Evolutionary conservation across 768 basidiomycete species (phyloP).

Genomic region (Daedaleopsis sinensis): DNA sequence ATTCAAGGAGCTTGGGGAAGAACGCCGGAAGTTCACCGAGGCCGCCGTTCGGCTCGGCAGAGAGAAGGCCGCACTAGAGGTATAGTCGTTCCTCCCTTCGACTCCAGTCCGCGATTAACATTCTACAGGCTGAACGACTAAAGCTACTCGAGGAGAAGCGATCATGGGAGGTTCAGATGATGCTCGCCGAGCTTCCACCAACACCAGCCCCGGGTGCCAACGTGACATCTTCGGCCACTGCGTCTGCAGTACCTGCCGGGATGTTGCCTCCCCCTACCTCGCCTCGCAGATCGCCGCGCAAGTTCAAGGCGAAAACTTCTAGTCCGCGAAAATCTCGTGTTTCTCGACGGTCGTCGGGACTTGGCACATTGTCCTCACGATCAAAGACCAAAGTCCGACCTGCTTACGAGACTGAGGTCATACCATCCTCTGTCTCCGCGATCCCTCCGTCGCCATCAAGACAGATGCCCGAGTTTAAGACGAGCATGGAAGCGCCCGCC

Average conservation of each 20-base stretch:
- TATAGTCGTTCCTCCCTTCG: slow-evolving; percentile 30
- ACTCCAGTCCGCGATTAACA: neutral
- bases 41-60: slow-evolving; percentile 63
- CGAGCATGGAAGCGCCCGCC: slow-evolving; percentile 26
- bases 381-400: slow-evolving; percentile 49
- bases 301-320: slow-evolving; percentile 44
- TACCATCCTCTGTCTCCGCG: slow-evolving; percentile 28
- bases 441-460: slow-evolving; percentile 27
- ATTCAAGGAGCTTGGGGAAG: slow-evolving; percentile 61
- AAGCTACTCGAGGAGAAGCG: slow-evolving; percentile 70
- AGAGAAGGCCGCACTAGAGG: slow-evolving; percentile 71
- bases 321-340: slow-evolving; percentile 46
- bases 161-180: slow-evolving; percentile 68
- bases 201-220: slow-evolving; percentile 36
- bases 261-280: slow-evolving; percentile 39
- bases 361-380: slow-evolving; percentile 33
- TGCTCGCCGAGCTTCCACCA: slow-evolving; percentile 60
- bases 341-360: slow-evolving; percentile 49
- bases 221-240: too few species aligned
- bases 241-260: slow-evolving; percentile 30
- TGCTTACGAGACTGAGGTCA: slow-evolving; percentile 57
- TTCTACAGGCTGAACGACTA: slow-evolving; percentile 57
- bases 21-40: slow-evolving; percentile 65
- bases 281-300: slow-evolving; percentile 49
- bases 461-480: slow-evolving; percentile 33